phyloP scores from a whole-genome alignment of 2,329 filamentous ascomycete species.

The Cytospora leucostoma region DNA sequence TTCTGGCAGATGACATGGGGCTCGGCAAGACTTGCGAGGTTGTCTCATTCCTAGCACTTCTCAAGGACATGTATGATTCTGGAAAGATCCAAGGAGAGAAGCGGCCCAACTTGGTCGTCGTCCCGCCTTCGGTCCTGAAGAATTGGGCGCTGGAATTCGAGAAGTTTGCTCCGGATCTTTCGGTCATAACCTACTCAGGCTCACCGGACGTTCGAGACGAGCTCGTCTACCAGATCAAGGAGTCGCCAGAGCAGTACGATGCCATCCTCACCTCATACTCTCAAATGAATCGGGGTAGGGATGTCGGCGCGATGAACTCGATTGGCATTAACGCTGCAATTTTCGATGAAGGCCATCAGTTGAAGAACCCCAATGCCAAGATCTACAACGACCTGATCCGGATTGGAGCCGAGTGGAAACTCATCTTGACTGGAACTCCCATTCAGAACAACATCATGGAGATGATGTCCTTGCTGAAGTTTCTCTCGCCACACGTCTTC shows the following conservation, averaged over 20 bases:
- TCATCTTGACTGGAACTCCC: constrained; percentile 87
- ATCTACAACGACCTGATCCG: constrained; percentile 77
- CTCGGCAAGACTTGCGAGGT: constrained; percentile 96
- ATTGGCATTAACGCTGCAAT: constrained; percentile 61
- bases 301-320: constrained; percentile 52
- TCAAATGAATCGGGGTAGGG: constrained; percentile 56
- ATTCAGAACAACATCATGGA: constrained; percentile 94
- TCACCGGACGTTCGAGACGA: constrained; percentile 65
- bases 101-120: constrained; percentile 81
- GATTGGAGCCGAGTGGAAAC: constrained; percentile 78
- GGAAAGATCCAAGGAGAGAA: constrained; percentile 40
- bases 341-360: constrained; percentile 91
- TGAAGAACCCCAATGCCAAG: constrained; percentile 85
- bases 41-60: constrained; percentile 84
- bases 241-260: constrained; percentile 65
- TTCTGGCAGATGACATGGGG: constrained; percentile 97
- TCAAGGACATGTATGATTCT: constrained; percentile 64
- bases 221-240: constrained; percentile 66
- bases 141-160: constrained; percentile 94
- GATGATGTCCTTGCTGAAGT: constrained; percentile 85
- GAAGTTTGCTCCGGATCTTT: constrained; percentile 77
- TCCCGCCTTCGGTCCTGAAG: constrained; percentile 89
- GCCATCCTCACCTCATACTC: constrained; percentile 63
- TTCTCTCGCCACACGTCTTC: constrained; percentile 88
- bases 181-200: constrained; percentile 71